Evolutionary conservation across 2,329 filamentous ascomycete species (phyloP), one percentile per base, ranked within the genome.

Genomic region (Alternaria ventricosa): DNA sequence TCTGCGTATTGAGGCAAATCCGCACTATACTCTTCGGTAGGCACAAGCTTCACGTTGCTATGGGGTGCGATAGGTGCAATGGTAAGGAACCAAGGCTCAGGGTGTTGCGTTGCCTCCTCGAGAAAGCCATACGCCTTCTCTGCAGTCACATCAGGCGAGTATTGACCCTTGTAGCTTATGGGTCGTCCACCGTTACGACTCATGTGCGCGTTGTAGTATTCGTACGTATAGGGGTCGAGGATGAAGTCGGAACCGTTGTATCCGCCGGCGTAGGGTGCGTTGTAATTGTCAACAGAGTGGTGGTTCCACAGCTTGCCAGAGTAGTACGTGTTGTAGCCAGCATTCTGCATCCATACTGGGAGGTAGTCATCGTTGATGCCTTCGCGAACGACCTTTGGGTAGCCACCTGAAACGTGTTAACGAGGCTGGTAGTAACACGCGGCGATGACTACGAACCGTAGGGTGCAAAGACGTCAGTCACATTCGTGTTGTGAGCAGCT

Each of bases 241-340:
- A 90, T 80, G 67, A 90, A 86, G 64, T 86, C 84, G 3, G 84
- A 87, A 12, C 82, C 83, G 18, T 82, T 89, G 82, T 87, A 92
- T 1, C 89, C 89, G 1, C 81, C 82, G 0, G 85, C 83, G 46
- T 79, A 83, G 2, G 89, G 85, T 5, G 82, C 79, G 71, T 89
- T 80, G 74, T 90, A 92, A 67, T 90, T 92, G 1, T 83, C 71
- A 2, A 87, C 60, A 6, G 81, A 86, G 58, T 91, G 88, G 0
- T 84, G 81, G 67, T 92, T 92, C 78, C 90, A 89, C 2, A 91
- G 81, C 72, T 92, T 92, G 22, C 89, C 90, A 0, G 86, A 87
- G 69, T 92, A 92, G 72, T 90, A 92, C 0, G 90, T 91, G 67
- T 87, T 86, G 73, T 92, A 92, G 0, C 89, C 89, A 0, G 85